A percentile compares a stretch with the other conserved stretches of the same genome.
phyloP scores from a whole-genome alignment of 1,284 basidiomycete genomes.

The Microbotryum violaceum region DNA sequence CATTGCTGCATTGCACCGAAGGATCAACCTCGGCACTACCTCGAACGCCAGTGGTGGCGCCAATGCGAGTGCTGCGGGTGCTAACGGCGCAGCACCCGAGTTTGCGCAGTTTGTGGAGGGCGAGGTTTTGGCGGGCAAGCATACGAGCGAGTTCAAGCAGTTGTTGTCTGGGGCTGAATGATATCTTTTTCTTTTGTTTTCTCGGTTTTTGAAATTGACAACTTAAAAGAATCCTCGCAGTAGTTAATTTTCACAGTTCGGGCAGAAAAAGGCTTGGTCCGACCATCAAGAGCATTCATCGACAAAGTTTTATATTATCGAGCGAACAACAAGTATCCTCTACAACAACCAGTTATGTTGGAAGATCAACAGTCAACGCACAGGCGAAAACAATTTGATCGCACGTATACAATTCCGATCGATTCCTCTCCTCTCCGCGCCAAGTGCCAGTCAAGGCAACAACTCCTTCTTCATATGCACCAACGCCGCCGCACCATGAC shows the following conservation, averaged over 20 bases:
- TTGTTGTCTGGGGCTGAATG: background rate
- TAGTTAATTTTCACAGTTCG: background rate
- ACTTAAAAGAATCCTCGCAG: constrained; percentile 15
- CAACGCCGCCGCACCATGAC: constrained; percentile 66
- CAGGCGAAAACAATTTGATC: too few species aligned
- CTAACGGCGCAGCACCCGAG: constrained; percentile 18
- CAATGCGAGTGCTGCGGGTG: background rate
- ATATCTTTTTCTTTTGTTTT: background rate
- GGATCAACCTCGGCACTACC: too few species aligned
- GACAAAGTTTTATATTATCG: too few species aligned
- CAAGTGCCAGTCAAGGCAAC: background rate
- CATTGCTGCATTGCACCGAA: constrained; percentile 19
- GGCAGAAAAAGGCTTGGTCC: too few species aligned
- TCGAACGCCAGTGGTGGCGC: too few species aligned
- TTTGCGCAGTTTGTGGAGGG: constrained; percentile 14
- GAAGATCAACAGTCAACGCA: too few species aligned
- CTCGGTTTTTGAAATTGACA: background rate
- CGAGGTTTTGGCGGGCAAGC: constrained; percentile 14
- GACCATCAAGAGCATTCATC: too few species aligned
- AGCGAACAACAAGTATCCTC: too few species aligned
- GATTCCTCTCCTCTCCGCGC: too few species aligned
- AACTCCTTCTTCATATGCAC: constrained; percentile 67
- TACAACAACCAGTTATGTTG: too few species aligned
- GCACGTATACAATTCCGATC: too few species aligned
- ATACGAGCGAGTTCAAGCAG: constrained; percentile 12